Base-by-base conservation (phyloP, 139 green algal genomes). In the Astrephomene gubernaculifera region DNA sequence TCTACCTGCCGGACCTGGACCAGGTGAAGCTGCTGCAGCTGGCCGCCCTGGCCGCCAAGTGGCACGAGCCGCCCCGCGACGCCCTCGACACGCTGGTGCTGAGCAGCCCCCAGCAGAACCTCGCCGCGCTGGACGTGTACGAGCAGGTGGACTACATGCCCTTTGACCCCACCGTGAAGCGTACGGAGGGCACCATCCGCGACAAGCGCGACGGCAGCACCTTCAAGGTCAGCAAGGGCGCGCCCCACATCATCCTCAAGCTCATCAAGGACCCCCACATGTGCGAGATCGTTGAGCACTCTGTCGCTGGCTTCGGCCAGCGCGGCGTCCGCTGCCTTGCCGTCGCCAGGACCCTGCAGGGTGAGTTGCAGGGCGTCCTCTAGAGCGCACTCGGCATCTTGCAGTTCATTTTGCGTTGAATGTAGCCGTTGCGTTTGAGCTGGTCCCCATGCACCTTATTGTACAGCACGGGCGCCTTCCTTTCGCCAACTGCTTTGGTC, bases 81-180 rank as follows among this genome's bases (percentile, higher is more conserved):
- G 95, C 95, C 0, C 91, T 98, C 39, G 96, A 98, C 93, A 95
- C 93, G 17, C 92, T 96, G 83, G 90, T 96, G 64, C 90, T 97
- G 75, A 88, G 79, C 17, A 79, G 64, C 52, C 60, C 72, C 39
- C 75, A 83, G 10, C 85, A 86, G 14, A 89, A 94, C 88, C 89
- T 96, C 52, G 19, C 82, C 29, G n/a, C 71, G 53, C 87, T 96
- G 67, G 88, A 93, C 52, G 39, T 82, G n/a, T 93, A 89, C 45
- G 60, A 90, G 68, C 86, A 90, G 71, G 38, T 96, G 7, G 93
- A 98, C 86, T 96, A 95, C 90, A 81, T 93, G 87, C 96, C 96
- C 31, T 98, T 98, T 73, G 96, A 98, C 90, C 96, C 96, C 71
- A 93, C 87, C 53, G 86, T 94, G 71, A 98, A 98, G 94, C 90